Conservation (phyloP, 768 basidiomycete species). For the Tylopilus intermedius region DNA sequence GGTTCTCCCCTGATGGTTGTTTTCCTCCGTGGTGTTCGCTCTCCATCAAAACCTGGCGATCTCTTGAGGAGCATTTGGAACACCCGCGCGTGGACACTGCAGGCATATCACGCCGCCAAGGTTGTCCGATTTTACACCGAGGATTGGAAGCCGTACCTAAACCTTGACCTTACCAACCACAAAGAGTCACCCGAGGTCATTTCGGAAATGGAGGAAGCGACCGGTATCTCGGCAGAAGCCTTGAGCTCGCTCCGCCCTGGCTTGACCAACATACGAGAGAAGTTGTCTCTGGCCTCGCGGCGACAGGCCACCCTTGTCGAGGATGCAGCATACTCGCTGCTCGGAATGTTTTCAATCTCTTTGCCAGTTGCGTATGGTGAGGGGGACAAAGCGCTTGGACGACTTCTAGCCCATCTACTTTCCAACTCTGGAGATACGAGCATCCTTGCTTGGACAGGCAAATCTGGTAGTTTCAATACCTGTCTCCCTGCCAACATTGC, state of each 20-base stretch:
- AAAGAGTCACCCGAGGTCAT: neutral
- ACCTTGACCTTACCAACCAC: neutral
- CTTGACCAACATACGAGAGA: neutral
- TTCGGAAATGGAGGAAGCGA: neutral
- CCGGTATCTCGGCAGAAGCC: neutral
- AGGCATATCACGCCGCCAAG: neutral
- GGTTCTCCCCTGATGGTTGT: neutral
- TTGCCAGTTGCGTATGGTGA: neutral
- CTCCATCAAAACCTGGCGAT: neutral
- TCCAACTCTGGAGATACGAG: neutral
- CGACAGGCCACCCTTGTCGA: neutral
- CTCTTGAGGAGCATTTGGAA: neutral
- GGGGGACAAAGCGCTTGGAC: neutral
- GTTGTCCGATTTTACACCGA: neutral
- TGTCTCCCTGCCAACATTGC: neutral
- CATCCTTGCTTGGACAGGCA: neutral
- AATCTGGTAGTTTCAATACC: neutral
- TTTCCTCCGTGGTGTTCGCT: neutral
- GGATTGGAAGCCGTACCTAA: neutral
- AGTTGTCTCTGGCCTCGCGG: neutral
- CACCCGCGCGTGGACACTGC: neutral
- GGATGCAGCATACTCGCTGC: neutral
- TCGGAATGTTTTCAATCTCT: neutral
- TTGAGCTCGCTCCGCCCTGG: neutral
- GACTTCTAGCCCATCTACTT: neutral